phyloP scores from a whole-genome alignment of 1,284 basidiomycete species.

The Meripilus lineatus region DNA sequence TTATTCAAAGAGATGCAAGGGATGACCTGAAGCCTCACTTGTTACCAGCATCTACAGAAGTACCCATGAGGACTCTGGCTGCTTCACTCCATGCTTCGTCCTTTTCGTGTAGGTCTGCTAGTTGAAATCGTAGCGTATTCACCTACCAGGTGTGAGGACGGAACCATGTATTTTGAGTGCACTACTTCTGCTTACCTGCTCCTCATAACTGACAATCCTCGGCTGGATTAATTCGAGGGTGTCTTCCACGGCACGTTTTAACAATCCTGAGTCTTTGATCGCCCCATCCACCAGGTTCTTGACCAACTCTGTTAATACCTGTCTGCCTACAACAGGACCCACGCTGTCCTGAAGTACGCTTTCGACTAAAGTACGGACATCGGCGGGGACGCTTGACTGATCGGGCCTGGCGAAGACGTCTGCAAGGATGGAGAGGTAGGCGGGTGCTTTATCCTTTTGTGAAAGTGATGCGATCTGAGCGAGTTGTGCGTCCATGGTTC shows the following conservation, averaged over 20 bases:
- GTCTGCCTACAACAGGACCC: slow-evolving; percentile 80
- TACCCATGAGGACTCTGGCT: slow-evolving; percentile 85
- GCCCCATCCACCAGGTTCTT: slow-evolving; percentile 52
- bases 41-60: slow-evolving; percentile 89
- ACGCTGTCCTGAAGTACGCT: slow-evolving; percentile 74
- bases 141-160: slow-evolving; percentile 45
- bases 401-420: slow-evolving; percentile 50
- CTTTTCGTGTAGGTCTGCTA: slow-evolving; percentile 83
- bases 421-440: slow-evolving; percentile 59
- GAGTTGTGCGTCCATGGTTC: slow-evolving; percentile 60
- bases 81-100: slow-evolving; percentile 94
- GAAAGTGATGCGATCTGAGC: slow-evolving; percentile 54
- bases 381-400: slow-evolving; percentile 38
- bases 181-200: slow-evolving; percentile 66
- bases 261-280: slow-evolving; percentile 51
- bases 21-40: slow-evolving; percentile 42
- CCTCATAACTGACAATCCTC: slow-evolving; percentile 84
- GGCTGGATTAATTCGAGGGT: slow-evolving; percentile 71
- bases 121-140: slow-evolving; percentile 78
- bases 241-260: slow-evolving; percentile 69
- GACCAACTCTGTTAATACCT: slow-evolving; percentile 80
- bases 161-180: neutral
- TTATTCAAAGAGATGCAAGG: slow-evolving; percentile 1
- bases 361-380: slow-evolving; percentile 67
- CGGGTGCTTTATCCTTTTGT: slow-evolving; percentile 82